Evolutionary conservation across 495 filamentous ascomycete genomes (phyloP).

Genomic region (Rhizodiscina lignyota): DNA sequence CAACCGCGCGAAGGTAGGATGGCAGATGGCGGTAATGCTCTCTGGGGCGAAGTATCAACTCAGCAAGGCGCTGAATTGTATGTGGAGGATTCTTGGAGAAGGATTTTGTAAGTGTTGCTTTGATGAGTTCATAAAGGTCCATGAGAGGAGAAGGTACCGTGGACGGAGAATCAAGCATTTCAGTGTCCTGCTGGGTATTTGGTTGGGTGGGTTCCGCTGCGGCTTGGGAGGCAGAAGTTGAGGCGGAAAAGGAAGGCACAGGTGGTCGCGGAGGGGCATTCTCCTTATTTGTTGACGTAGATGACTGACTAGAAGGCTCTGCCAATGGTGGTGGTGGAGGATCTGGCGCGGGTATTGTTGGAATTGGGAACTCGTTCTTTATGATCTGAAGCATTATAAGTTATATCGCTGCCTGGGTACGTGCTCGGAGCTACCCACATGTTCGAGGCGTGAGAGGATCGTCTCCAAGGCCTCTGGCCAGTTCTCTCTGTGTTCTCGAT

Average conservation of each 20-base stretch:
- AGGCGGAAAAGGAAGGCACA: constrained; percentile 9
- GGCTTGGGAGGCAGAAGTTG: constrained; percentile 6
- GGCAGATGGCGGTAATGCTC: constrained; percentile 65
- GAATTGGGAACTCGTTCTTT: constrained; percentile 19
- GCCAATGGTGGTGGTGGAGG: constrained; percentile 16
- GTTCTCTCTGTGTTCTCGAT: neutral
- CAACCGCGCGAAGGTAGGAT: constrained; percentile 76
- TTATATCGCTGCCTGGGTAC: neutral
- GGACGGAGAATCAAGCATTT: too few species aligned
- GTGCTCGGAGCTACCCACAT: neutral
- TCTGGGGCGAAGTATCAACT: constrained; percentile 67
- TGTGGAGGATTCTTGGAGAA: constrained; percentile 72
- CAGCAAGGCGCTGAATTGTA: constrained; percentile 81
- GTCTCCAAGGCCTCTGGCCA: neutral
- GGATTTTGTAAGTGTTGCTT: constrained; percentile 42
- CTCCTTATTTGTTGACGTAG: constrained; percentile 31
- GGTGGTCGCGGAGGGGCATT: constrained; percentile 29
- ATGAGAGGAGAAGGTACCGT: constrained; percentile 46
- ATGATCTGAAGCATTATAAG: neutral
- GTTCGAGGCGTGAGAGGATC: constrained; percentile 1
- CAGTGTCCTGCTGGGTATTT: too few species aligned
- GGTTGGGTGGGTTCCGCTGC: constrained; percentile 4
- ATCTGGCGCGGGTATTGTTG: constrained; percentile 9
- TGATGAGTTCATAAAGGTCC: constrained; percentile 47
- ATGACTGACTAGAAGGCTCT: constrained; percentile 17